Conservation (phyloP, 352 stramenopile species). For the Phytophthora meadii region DNA sequence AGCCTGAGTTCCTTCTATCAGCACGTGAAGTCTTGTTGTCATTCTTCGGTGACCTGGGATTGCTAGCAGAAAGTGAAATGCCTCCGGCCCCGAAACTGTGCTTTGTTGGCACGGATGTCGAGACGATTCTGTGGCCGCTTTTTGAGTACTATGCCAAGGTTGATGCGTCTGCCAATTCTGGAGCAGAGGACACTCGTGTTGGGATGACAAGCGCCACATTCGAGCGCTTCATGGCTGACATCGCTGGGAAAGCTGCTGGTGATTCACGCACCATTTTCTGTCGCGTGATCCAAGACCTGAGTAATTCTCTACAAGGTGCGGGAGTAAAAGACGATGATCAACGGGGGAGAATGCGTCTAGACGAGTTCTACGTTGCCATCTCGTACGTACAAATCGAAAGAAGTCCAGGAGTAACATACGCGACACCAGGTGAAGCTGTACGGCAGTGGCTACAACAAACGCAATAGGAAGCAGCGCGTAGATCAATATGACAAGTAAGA, state of each 20-base stretch:
- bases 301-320: conserved; percentile 14
- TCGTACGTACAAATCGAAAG: conserved; percentile 60
- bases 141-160: conserved; percentile 78
- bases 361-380: conserved; percentile 80
- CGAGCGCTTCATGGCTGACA: conserved; percentile 72
- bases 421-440: conserved; percentile 63
- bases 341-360: conserved; percentile 53
- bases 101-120: conserved; percentile 72
- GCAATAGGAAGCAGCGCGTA: conserved; percentile 44
- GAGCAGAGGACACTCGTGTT: conserved; percentile 43
- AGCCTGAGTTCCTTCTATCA: conserved; percentile 49
- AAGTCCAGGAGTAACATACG: conserved; percentile 38
- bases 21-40: conserved; percentile 69
- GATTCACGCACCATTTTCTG: conserved; percentile 52
- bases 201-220: conserved; percentile 62
- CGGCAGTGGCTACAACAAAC: conserved; percentile 80
- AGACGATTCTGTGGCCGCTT: conserved; percentile 78
- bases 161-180: conserved; percentile 1
- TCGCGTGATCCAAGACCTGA: conserved; percentile 49
- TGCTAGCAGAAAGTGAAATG: conserved; percentile 56
- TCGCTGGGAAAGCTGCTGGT: conserved; percentile 41
- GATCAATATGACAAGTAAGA: conserved; percentile 17
- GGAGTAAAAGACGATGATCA: conserved; percentile 17
- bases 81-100: conserved; percentile 47
- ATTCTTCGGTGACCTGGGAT: conserved; percentile 72